Percentiles rank a stretch among this genome's conserved stretches.
phyloP scores from a whole-genome alignment of 1,139 yeast species.

The Kodamaea alishanica region DNA sequence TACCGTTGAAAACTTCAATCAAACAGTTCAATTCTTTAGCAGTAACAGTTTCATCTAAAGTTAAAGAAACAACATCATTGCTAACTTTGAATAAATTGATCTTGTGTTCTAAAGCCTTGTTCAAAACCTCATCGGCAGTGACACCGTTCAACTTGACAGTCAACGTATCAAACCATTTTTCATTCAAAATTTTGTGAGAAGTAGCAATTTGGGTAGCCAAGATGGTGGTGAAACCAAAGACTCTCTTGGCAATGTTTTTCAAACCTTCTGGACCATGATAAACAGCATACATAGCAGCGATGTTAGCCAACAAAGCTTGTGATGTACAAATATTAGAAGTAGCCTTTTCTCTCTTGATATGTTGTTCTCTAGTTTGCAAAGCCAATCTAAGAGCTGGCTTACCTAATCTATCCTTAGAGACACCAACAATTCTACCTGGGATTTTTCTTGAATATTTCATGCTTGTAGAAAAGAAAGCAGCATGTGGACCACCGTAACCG shows the following conservation, averaged over 20 bases:
- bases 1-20: conserved; percentile 49
- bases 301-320: conserved; percentile 92
- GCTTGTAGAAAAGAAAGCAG: conserved; percentile 90
- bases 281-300: conserved; percentile 93
- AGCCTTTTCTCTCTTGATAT: conserved; percentile 94
- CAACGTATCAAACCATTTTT: conserved; percentile 83
- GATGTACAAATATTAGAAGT: conserved; percentile 98
- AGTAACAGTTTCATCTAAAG: conserved; percentile 84
- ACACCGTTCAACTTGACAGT: conserved; percentile 55
- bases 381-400: conserved; percentile 87
- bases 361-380: conserved; percentile 96
- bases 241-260: conserved; percentile 70
- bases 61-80: conserved; percentile 60
- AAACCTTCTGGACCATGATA: conserved; percentile 96
- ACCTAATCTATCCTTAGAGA: conserved; percentile 87
- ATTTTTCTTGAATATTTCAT: conserved; percentile 80
- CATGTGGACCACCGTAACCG: conserved; percentile 99
- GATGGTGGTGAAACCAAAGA: conserved; percentile 69
- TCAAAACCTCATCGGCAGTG: conserved; percentile 54
- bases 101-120: conserved; percentile 58
- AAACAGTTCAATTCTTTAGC: conserved; percentile 57
- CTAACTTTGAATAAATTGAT: conserved; percentile 76
- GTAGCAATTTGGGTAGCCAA: conserved; percentile 57
- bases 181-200: conserved; percentile 51
- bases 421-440: conserved; percentile 95